Base-by-base conservation (phyloP, 2,329 filamentous ascomycete genomes). In the Bertia moriformis region DNA sequence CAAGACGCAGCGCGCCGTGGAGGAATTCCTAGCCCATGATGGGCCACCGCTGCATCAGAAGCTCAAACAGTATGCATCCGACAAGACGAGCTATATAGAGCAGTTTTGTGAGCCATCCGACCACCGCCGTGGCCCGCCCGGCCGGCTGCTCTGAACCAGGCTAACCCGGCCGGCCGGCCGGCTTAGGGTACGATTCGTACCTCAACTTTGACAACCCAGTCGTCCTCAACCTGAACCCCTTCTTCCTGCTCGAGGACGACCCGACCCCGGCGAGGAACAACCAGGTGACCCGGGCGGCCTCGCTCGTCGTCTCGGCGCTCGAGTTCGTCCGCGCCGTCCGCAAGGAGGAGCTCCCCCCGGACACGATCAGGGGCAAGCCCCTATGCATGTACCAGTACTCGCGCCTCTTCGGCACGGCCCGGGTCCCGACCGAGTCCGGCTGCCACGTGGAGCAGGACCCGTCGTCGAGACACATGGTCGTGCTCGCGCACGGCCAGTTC, bases 341-440 rank as follows among this genome's bases (percentile, higher is more conserved):
- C 27, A 87, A 83, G 49, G 91, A 96, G 57, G 91, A 98, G 54
- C 68, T 98, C 5, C 83, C 86, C 1, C 88, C 91, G 0, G 91
- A 98, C 58, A 87, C 71, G 1, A 61, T 95, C 44, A 82, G 80
- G 49, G 85, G 85, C 15, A 80, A 77, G 17, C 87, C 91, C 0
- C 68, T 98, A 14, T 91, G 86, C 67, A 98, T 96, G 91, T 94
- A 95, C 57, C 91, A 98, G 57, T 96, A 93, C 61, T 93, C 89
- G 0, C 75, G 89, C 14, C 67, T 98, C 18, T 96, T 98, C 51
- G 91, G 91, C 39, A 96, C 91, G 1, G 88, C 91, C 36, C 77
- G 91, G 47, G 85, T 98, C 5, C 91, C 91, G 0, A 96, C 89
- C 1, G 85, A 93, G 19, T 79, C 89, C 53, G 91, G 91, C 4